Evolutionary conservation across 164 flowering plant genomes (phyloP).

Genomic region (Dillenia suffruticosa): DNA sequence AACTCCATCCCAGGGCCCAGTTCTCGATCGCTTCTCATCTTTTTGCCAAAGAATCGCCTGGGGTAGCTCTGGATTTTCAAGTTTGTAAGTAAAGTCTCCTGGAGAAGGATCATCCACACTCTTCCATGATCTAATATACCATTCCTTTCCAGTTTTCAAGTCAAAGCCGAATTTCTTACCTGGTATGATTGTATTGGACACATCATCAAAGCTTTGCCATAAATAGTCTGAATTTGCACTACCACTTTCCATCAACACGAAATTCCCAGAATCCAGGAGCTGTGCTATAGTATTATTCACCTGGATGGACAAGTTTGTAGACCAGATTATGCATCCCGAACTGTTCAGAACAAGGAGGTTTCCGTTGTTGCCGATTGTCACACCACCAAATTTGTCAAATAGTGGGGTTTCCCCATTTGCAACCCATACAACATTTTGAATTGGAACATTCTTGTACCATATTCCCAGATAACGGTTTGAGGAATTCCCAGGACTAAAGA

Average conservation of each 20-base stretch:
- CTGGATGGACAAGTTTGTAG: slow-evolving; percentile 3
- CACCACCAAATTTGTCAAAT: not conserved
- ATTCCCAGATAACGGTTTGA: slow-evolving; percentile 1
- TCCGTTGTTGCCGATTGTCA: slow-evolving; percentile 8
- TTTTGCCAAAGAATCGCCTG: slow-evolving; percentile 6
- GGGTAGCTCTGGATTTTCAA: slow-evolving; percentile 12
- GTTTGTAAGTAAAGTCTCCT: slow-evolving; percentile 11
- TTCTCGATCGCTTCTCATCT: not conserved
- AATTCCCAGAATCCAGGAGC: slow-evolving; percentile 23
- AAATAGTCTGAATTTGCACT: slow-evolving; percentile 1
- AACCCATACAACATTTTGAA: slow-evolving; percentile 13
- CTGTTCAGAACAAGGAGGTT: slow-evolving; percentile 10
- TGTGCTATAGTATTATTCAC: slow-evolving; percentile 7
- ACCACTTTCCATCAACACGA: slow-evolving; percentile 9
- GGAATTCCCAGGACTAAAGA: too few relatives aligned
- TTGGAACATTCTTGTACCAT: slow-evolving; percentile 11
- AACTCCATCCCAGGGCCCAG: slow-evolving; percentile 7
- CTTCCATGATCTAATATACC: slow-evolving; percentile 18
- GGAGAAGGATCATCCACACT: slow-evolving; percentile 14
- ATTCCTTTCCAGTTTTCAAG: not conserved
- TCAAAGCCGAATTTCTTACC: slow-evolving; percentile 23
- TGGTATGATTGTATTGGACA: slow-evolving; percentile 19
- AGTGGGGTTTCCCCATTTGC: slow-evolving; percentile 18
- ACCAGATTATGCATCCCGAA: slow-evolving; percentile 9
- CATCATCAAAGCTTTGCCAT: slow-evolving; percentile 26